Evolutionary conservation across 495 filamentous ascomycete genomes (phyloP).

Genomic region (Tuber indicum): DNA sequence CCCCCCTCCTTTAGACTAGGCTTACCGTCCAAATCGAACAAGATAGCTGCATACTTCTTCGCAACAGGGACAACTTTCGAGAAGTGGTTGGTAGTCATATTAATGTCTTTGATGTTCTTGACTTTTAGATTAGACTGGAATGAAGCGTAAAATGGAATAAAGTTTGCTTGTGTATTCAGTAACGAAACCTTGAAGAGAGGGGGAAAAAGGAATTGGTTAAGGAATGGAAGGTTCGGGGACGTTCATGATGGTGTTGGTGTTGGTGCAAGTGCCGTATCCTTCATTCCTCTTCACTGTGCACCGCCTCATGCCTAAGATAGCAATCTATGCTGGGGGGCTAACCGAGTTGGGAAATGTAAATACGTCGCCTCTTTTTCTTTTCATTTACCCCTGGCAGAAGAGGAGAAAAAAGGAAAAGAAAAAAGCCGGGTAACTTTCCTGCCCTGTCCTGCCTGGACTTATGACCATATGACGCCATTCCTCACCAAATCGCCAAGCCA

Average conservation of each 20-base stretch:
- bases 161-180: not conserved
- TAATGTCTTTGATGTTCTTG: slow-evolving; percentile 6
- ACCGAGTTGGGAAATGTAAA: not conserved
- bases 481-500: not conserved
- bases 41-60: slow-evolving; percentile 62
- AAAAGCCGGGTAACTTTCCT: not conserved
- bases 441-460: not conserved
- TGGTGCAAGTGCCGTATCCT: too few species aligned
- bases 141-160: not conserved
- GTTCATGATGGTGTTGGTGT: not conserved
- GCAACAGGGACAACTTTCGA: slow-evolving; percentile 26
- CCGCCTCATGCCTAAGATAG: not conserved
- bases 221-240: not conserved
- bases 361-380: not conserved
- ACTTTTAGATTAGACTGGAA: not conserved
- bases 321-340: not conserved
- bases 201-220: not conserved
- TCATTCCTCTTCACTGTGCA: not conserved
- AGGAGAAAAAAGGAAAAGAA: not conserved
- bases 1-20: not conserved
- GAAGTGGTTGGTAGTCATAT: slow-evolving; percentile 2
- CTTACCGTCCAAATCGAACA: slow-evolving; percentile 84
- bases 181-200: not conserved
- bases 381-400: not conserved
- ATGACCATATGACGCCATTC: not conserved